A percentile compares a stretch with the other conserved stretches of the same genome.
These are phyloP conservation scores for Cadophora sp. DNA, from an alignment of 2,329 filamentous ascomycete genomes.

Conservation along the genomic window DNA sequence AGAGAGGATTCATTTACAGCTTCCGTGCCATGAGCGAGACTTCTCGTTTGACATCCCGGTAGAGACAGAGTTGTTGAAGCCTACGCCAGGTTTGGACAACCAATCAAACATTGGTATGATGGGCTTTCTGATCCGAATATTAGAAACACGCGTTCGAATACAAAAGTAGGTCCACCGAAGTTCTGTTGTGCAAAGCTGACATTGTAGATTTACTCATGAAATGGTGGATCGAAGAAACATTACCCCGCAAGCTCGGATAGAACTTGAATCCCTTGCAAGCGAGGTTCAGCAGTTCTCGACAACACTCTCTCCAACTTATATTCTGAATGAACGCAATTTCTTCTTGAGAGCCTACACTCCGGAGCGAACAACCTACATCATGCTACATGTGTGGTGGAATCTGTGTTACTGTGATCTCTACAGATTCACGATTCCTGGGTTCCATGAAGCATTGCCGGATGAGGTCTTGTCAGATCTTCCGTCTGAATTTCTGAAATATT, in stretches of 20 bases:
- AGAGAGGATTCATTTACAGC: neutral
- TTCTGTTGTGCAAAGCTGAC: neutral
- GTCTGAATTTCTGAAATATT: neutral
- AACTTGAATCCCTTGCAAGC: slow-evolving; percentile 3
- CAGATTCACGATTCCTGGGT: slow-evolving; percentile 4
- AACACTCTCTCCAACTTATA: neutral
- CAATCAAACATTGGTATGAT: slow-evolving; percentile 7
- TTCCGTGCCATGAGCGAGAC: slow-evolving; percentile 5
- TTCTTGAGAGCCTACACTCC: slow-evolving; percentile 6
- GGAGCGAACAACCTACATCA: slow-evolving; percentile 7
- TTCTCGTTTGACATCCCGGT: slow-evolving; percentile 10
- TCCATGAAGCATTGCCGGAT: slow-evolving; percentile 4
- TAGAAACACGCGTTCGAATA: slow-evolving; percentile 13
- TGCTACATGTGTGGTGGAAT: slow-evolving; percentile 13
- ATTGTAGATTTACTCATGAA: slow-evolving; percentile 1
- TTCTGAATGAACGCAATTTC: neutral
- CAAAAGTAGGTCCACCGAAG: neutral
- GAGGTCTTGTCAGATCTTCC: neutral
- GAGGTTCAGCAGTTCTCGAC: slow-evolving; percentile 3
- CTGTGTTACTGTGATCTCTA: slow-evolving; percentile 9
- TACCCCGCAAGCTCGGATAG: neutral
- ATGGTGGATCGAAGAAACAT: slow-evolving; percentile 10
- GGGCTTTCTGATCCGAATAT: slow-evolving; percentile 7
- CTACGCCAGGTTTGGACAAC: neutral
- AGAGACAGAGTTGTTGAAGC: neutral